Evolutionary conservation across 805 yeast genomes (phyloP).

Genomic region (Metschnikowia lochheadii): DNA sequence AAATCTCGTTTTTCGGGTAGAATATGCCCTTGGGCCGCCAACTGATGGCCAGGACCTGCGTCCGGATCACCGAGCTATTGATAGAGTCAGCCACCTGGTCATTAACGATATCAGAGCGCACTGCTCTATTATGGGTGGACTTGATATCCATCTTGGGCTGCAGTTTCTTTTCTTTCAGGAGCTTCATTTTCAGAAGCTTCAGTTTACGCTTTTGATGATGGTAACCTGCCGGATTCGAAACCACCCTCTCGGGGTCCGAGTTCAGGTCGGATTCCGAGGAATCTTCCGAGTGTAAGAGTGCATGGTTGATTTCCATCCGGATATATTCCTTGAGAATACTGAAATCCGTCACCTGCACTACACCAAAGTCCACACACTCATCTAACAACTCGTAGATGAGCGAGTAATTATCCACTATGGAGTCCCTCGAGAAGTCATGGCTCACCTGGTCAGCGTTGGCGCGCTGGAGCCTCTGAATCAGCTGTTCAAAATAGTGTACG

Average conservation of each 20-base stretch:
- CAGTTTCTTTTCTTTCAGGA: not conserved
- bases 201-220: too few relatives aligned
- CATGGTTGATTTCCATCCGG: conserved; percentile 44
- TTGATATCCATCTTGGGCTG: conserved; percentile 16
- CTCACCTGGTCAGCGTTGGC: not conserved
- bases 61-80: conserved; percentile 69
- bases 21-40: conserved; percentile 46
- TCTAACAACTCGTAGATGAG: conserved; percentile 79
- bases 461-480: not conserved
- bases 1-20: conserved; percentile 42
- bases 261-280: conserved; percentile 8
- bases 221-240: not conserved
- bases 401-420: conserved; percentile 67
- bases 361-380: conserved; percentile 85
- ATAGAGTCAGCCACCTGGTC: conserved; percentile 27
- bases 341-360: conserved; percentile 80
- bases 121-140: conserved; percentile 39
- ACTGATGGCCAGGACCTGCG: conserved; percentile 58
- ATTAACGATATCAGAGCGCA: conserved; percentile 28
- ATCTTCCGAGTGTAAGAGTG: conserved; percentile 6
- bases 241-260: conserved; percentile 5
- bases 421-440: conserved; percentile 29
- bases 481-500: conserved; percentile 23
- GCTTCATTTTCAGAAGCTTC: conserved; percentile 7
- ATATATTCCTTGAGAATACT: conserved; percentile 75